Evolutionary conservation across 2,329 filamentous ascomycete genomes (phyloP).

Genomic region (Monosporascus sp.): DNA sequence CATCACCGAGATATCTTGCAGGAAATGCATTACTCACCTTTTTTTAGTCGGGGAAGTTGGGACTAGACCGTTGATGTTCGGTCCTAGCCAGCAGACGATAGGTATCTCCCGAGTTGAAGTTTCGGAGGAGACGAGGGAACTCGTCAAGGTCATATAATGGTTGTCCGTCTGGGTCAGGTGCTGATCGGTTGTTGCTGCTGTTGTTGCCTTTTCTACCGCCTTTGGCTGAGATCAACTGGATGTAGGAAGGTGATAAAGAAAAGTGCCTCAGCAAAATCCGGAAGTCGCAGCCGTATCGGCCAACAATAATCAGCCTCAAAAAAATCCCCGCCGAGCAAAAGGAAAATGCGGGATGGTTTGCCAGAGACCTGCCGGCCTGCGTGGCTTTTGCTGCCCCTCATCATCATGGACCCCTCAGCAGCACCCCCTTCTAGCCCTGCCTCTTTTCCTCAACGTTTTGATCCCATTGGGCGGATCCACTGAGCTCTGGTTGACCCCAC

Average conservation of each 20-base stretch:
- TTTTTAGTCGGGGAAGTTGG: background rate
- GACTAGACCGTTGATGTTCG: background rate
- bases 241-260: too few species aligned
- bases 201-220: too few species aligned
- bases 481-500: background rate
- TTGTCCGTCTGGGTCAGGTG: too few species aligned
- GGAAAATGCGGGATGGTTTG: too few species aligned
- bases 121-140: background rate
- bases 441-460: background rate
- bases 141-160: background rate
- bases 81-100: background rate
- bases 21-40: too few species aligned
- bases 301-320: background rate
- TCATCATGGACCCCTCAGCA: too few species aligned
- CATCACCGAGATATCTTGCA: too few species aligned
- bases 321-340: background rate
- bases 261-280: background rate
- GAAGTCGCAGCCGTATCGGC: background rate
- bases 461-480: background rate
- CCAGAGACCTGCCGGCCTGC: too few species aligned
- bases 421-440: background rate
- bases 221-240: too few species aligned
- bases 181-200: too few species aligned
- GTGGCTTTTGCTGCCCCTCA: too few species aligned
- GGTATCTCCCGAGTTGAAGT: background rate